Evolutionary conservation across 2,329 filamentous ascomycete genomes (phyloP).

Genomic region (Penicillium vulpinum): DNA sequence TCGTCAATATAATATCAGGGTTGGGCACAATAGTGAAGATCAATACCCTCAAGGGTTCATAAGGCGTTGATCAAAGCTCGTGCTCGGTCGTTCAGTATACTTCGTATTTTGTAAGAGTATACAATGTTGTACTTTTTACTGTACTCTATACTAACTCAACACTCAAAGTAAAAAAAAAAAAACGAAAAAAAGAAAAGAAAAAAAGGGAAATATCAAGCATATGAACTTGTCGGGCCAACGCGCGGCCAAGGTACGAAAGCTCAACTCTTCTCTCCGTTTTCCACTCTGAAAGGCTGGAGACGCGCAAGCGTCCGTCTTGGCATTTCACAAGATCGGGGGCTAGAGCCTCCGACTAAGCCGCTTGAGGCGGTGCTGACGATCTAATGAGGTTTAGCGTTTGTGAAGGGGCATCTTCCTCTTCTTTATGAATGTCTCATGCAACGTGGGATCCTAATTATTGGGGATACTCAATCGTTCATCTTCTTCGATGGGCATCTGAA

Average conservation of each 20-base stretch:
- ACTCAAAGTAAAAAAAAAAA: background rate
- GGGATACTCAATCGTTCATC: background rate
- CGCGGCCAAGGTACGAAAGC: conserved; percentile 10
- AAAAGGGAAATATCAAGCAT: background rate
- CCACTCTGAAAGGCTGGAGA: conserved; percentile 32
- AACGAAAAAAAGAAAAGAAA: background rate
- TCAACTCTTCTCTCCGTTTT: conserved; percentile 2
- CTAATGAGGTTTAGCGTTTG: background rate
- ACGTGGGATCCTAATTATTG: background rate
- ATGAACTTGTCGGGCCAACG: background rate
- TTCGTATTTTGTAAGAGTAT: background rate
- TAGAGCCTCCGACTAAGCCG: conserved; percentile 30
- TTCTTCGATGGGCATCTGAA: background rate
- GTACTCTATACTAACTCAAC: background rate
- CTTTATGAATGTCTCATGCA: conserved; percentile 5
- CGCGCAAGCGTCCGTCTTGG: conserved; percentile 44
- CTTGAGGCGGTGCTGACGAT: conserved; percentile 10
- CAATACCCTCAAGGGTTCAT: background rate
- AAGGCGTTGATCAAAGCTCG: background rate
- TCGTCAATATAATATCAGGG: background rate
- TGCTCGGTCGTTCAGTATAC: background rate
- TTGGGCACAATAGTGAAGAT: background rate
- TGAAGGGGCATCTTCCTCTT: conserved; percentile 19
- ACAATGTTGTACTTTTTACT: background rate
- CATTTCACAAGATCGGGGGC: conserved; percentile 33